These are phyloP conservation scores for Mycena floridula DNA, from an alignment of 768 basidiomycete genomes.

Conservation along the genomic window DNA sequence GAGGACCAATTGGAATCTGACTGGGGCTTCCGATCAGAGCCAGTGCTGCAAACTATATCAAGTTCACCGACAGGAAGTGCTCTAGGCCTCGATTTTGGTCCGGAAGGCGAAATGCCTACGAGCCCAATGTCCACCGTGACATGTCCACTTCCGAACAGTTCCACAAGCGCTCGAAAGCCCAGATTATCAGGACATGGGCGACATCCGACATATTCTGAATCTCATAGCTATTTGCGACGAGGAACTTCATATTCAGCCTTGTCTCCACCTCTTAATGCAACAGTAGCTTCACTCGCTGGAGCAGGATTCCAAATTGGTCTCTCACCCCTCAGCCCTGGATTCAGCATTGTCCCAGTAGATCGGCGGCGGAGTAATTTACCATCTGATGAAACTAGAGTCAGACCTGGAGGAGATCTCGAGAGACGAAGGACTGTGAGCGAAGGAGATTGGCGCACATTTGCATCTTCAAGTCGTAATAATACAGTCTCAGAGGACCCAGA, in stretches of 20 bases:
- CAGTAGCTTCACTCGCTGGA: constrained; percentile 30
- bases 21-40: constrained; percentile 6
- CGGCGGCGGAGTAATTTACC: constrained; percentile 40
- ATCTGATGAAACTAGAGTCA: constrained; percentile 19
- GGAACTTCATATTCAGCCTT: background rate
- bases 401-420: constrained; percentile 16
- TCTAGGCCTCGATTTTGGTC: background rate
- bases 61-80: constrained; percentile 1
- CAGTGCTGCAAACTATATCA: background rate
- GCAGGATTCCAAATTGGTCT: constrained; percentile 70
- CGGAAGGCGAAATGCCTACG: background rate
- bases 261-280: constrained; percentile 25
- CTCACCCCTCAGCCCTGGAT: constrained; percentile 74
- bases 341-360: constrained; percentile 54
- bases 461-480: too few species aligned
- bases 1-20: constrained; percentile 14
- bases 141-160: background rate
- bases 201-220: background rate
- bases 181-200: background rate
- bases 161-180: background rate
- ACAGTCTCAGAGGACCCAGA: constrained; percentile 8
- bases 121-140: constrained; percentile 4
- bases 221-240: background rate
- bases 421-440: constrained; percentile 50
- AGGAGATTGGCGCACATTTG: too few species aligned